Evolutionary conservation across 2,329 filamentous ascomycete genomes (phyloP), one percentile per base, ranked within the genome.

Genomic region (Calonectria ilicicola): DNA sequence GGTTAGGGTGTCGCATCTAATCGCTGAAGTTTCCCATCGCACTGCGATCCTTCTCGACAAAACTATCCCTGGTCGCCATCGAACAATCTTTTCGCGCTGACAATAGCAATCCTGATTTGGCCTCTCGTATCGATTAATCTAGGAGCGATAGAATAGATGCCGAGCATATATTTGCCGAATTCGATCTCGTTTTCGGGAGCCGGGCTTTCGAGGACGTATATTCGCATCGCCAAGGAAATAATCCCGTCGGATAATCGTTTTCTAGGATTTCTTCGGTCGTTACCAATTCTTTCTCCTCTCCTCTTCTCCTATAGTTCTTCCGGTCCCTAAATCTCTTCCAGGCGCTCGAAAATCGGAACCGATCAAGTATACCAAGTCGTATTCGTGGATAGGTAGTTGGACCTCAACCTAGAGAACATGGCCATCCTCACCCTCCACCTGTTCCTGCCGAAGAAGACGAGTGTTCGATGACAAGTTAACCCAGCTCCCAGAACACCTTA

Each of bases 401-500:
- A 26, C 35, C 42, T 65, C 40, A 65, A 32, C 29, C 29, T 38
- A 8, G 23, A 14, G 26, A 44, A 49, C 19, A 27, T 23, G 8
- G 29, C 29, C 29, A 49, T 65, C 42, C 21, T n/a, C 29, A 49
- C 49, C 42, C 21, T n/a, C 42, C 47, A 17, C 46, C 42, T 8
- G 35, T 27, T 15, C 42, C 62, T 7, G n/a, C 29, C 14, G 29
- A 21, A 44, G 19, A 19, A 44, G 19, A 21, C 27, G 3, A 26
- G 29, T 27, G 19, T 29, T 62, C 4, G 67, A 72, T 4, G 53
- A 51, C 15, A 58, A 69, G 67, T 7, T 58, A 8, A 42, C 40
- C 70, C 12, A 38, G 14, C 46, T 72, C 17, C 53, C 66, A 23
- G 38, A 64, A 15, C 53, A 67, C n/a, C n/a, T 70, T 23, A 67